Evolutionary conservation across 202 grass and related monocot species (phyloP), one percentile per base, ranked within the genome.

Genomic region (Zizania palustris): DNA sequence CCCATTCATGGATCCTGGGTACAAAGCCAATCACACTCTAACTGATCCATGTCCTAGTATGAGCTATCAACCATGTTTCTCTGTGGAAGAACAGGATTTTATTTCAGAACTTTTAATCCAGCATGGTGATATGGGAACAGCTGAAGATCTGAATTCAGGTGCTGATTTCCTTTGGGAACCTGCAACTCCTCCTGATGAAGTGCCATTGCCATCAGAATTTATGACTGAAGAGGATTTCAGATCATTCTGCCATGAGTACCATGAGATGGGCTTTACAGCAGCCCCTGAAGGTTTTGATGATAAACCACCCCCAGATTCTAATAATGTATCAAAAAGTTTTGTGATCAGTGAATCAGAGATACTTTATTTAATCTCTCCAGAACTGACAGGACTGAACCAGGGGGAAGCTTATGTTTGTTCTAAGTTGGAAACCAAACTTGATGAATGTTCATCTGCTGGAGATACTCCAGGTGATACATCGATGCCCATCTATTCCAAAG

Each of bases 151-250:
- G 63, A 44, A 34, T 67, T 33, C 54, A 53, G 53, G 71, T 76
- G 46, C 34, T 79, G 85, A 88, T 90, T 84, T 88, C 49, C 82
- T 93, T 57, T 88, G 85, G 85, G 90, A 90, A 83, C 63, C 85
- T 82, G 88, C 81, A 60, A 84, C 85, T 73, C 85, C 77, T 76
- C 81, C 88, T 74, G 67, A 82, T 69, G 90, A 93, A 78, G 75
- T 49, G 39, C 83, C 66, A 8, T 85, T 87, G 64, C 58, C 75
- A 58, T 80, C 85, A 73, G 77, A 92, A 84, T 22, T 74, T 76
- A 88, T 83, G 72, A 67, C 41, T 83, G 84, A 86, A 70, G 70
- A 75, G 54, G 72, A 90, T 64, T 80, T 83, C 49, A 77, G 66
- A 79, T 81, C 80, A 19, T 80, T 82, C 77, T 85, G 87, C 54